Evolutionary conservation across 106 monocot genomes (phyloP), one percentile per base, ranked within the genome.

Genomic region (Dioscorea dumetorum): DNA sequence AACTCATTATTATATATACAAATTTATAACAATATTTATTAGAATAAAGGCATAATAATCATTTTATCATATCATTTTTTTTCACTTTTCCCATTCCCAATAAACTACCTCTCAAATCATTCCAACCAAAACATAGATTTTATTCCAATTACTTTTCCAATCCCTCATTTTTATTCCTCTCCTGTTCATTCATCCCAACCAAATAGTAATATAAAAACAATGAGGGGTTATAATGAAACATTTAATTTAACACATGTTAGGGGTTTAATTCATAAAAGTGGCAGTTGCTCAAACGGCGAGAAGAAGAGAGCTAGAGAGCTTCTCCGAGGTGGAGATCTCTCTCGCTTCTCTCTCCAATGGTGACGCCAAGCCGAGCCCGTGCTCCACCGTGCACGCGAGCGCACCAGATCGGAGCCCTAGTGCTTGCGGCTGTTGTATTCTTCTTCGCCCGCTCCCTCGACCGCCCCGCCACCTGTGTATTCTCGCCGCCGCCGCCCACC

Each of bases 331-430:
- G 19, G 4, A 19, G 18, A 16, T 54, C 7, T 18, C 15, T 53
- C 53, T 53, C 53, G 64, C 33, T 34, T 34, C 7, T 34, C 34
- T 41, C 41, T 41, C 41, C 41, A 5, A 41, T 35, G 64, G 16
- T 19, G 64, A 12, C 16, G 41, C 41, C 17, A 35, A 15, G 13
- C 35, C 41, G 8, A 32, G 49, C 33, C 50, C 62, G 17, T 9
- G 41, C 48, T 32, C 61, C 70, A 9, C 60, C 66, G 3, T 92
- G 82, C 73, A 76, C 60, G 4, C 67, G 87, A 24, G 75, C 57
- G 33, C 92, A 91, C 80, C 82, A 87, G 82, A 81, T 87, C 60
- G 87, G 76, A 24, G 93, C 87, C 13, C 71, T 90, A 12, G 60
- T 71, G 13, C 83, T 93, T 20, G 70, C 93, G 48, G 67, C 31